Base-by-base conservation (phyloP, 495 filamentous ascomycete genomes). In the Hypoxylon lienhwacheense region DNA sequence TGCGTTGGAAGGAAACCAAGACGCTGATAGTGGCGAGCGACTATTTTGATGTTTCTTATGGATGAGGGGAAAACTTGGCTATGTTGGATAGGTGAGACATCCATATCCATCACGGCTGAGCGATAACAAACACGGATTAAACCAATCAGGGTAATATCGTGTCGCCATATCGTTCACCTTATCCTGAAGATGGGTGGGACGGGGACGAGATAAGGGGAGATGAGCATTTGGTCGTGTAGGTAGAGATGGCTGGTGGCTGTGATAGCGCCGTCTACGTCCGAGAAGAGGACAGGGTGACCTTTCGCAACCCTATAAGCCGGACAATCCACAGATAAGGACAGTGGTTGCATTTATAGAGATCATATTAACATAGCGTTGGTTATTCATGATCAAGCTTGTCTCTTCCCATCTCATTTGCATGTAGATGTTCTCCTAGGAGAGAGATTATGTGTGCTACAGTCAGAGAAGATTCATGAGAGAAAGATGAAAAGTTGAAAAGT, bases 1-100 rank as follows among this genome's bases (percentile, higher is more conserved):
- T 79, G 74, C 48, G 81, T 81, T 55, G 79, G 74, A 55, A 72
- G 70, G 36, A 79, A 81, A 39, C 75, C 74, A 4, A 69, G 67
- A 16, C 59, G 67, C 29, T 69, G 64, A 63, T 41, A 54, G 33
- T 52, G 16, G 43, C 22, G 58, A 47, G 36, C 16, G 20, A 14
- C 34, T 55, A 20, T 49, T 41, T 33, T 39, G 33, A 37, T 34
- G 34, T 35, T 10, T 48, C 34, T 40, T 41, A 20, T 26, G 46
- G 47, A 47, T n/a, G n/a, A n/a, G n/a, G n/a, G 46, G 39, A 50
- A 46, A 61, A 43, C 35, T 29, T 48, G 52, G 51, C 51, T 25
- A 17, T 14, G 24, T 47, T 48, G 47, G 58, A 19, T 28, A 36
- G 36, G 26, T 25, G 32, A 49, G 40, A 44, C 15, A 42, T 29